Base-by-base conservation (phyloP, 2,329 filamentous ascomycete genomes). In the Thelonectria discophora region DNA sequence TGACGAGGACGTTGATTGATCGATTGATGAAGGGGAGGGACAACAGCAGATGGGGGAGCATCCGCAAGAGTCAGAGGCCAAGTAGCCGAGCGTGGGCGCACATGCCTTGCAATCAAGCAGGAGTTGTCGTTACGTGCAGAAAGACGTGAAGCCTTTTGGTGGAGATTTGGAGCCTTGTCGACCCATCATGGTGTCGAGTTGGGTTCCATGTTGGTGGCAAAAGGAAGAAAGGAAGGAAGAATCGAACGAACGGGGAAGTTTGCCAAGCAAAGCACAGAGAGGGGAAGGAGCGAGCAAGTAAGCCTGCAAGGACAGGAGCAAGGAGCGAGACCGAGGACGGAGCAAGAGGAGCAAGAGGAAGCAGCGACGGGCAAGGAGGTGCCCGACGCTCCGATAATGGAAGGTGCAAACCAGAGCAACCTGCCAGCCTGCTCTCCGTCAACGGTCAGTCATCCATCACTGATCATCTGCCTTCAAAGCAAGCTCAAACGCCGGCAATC, bases 91-190 rank as follows among this genome's bases (percentile, higher is more conserved):
- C 20, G 24, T 49, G 50, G 48, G 50, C 42, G 34, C 17, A 37
- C 37, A 45, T 49, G 34, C 49, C 51, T 50, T 60, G 46, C 51
- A 43, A 55, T 60, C 51, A 39, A 55, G 17, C 27, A 37, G 15
- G 12, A 37, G 39, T 37, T 34, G 34, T 34, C 17, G 34, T 51
- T 57, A 48, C 21, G 46, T 45, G 52, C 47, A 53, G 37, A 34
- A 42, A 30, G 42, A 43, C 51, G 13, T 34, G 20, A 20, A 39
- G 20, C 18, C 20, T 21, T 43, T 43, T 5, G 42, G 42, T 45
- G 17, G 18, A 18, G 42, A 13, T 21, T 45, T 18, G 18, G 42
- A 60, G 58, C 55, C 58, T 63, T 62, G 60, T 63, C 61, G 65
- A 52, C 34, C 34, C 34, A 59, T 58, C 65, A 37, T 17, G 49